A percentile compares a stretch with the other conserved stretches of the same genome.
Evolutionary conservation across 1,284 basidiomycete genomes (phyloP).

Genomic region (Wallemia mellicola): DNA sequence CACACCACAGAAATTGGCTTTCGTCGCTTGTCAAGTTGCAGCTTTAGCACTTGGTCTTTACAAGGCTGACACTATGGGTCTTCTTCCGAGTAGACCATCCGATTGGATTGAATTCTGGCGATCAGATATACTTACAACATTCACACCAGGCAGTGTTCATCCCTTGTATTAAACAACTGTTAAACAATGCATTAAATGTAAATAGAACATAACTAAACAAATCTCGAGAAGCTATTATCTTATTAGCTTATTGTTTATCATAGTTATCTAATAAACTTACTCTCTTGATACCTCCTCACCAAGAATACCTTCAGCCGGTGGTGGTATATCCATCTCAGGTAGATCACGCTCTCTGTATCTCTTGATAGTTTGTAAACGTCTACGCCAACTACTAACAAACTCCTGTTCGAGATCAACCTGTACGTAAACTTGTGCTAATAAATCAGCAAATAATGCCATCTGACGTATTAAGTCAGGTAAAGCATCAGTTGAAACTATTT

Average conservation of each 20-base stretch:
- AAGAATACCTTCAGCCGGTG: slow-evolving; percentile 13
- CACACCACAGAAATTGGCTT: background rate
- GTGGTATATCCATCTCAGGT: slow-evolving; percentile 10
- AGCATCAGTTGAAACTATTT: slow-evolving; percentile 58
- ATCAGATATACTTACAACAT: background rate
- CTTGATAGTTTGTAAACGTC: slow-evolving; percentile 44
- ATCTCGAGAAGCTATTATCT: background rate
- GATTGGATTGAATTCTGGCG: background rate
- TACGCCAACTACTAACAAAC: slow-evolving; percentile 65
- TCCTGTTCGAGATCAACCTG: slow-evolving; percentile 49
- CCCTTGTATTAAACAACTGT: background rate
- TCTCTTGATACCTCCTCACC: slow-evolving; percentile 17
- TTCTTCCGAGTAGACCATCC: background rate
- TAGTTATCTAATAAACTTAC: slow-evolving; percentile 5
- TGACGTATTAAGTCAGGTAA: slow-evolving; percentile 58
- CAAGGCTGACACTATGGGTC: background rate
- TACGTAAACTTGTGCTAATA: slow-evolving; percentile 57
- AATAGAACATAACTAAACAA: background rate
- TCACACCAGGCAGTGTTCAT: background rate
- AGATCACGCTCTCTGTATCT: slow-evolving; percentile 19
- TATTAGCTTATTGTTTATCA: background rate
- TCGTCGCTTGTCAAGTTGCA: background rate
- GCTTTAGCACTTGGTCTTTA: background rate
- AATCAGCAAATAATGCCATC: slow-evolving; percentile 52
- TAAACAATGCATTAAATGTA: background rate